These are phyloP conservation scores for Aspergillus neotritici DNA, from an alignment of 2,329 filamentous ascomycete genomes.

Conservation along the genomic window DNA sequence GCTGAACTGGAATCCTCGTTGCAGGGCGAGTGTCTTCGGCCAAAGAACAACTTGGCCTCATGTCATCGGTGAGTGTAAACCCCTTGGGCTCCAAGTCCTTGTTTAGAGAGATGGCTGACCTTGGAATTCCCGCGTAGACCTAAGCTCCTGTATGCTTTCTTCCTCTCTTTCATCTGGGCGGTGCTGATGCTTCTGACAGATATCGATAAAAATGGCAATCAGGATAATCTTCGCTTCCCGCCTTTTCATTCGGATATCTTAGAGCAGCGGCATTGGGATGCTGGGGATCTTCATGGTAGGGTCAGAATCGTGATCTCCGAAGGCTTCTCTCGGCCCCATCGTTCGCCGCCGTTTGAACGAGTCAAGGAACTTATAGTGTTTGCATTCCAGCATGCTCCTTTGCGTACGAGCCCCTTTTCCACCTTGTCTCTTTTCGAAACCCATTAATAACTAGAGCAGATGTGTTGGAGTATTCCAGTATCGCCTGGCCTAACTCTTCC, in stretches of 20 bases:
- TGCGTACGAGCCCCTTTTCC: conserved; percentile 49
- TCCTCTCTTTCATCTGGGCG: conserved; percentile 7
- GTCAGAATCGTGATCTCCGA: conserved; percentile 74
- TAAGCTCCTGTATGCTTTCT: conserved; percentile 29
- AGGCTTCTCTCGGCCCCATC: conserved; percentile 53
- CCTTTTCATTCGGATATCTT: conserved; percentile 64
- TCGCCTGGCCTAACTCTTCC: conserved; percentile 71
- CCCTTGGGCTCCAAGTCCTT: background rate
- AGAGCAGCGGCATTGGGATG: conserved; percentile 64
- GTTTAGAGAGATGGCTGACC: conserved; percentile 3
- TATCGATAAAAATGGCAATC: conserved; percentile 53
- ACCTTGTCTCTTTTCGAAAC: background rate
- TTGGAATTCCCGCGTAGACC: conserved; percentile 20
- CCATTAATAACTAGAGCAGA: conserved; percentile 44
- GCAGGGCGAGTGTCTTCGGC: conserved; percentile 52
- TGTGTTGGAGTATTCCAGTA: conserved; percentile 64
- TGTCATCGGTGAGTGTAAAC: conserved; percentile 43
- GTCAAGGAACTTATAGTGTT: conserved; percentile 70
- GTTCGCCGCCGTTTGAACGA: conserved; percentile 53
- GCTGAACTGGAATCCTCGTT: conserved; percentile 1
- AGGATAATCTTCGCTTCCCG: conserved; percentile 64
- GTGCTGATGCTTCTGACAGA: conserved; percentile 15
- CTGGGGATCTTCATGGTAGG: conserved; percentile 64
- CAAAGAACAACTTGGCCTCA: conserved; percentile 50
- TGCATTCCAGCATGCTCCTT: conserved; percentile 77